Evolutionary conservation across 768 basidiomycete species (phyloP), one percentile per base, ranked within the genome.

Genomic region (Lactifluus rugatus): DNA sequence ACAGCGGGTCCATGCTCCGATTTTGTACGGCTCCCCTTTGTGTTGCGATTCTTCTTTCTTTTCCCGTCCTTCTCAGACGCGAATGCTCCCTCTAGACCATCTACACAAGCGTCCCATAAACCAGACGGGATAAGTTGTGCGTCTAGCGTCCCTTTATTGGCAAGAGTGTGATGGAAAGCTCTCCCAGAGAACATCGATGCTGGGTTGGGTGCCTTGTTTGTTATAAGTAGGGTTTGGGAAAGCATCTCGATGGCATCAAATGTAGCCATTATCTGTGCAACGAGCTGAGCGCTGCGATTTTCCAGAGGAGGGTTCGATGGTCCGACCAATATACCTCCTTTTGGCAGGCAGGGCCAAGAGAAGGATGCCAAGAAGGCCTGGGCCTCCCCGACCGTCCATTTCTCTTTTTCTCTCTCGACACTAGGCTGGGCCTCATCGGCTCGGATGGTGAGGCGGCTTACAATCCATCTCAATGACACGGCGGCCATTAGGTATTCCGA

Each of bases 361-460:
- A 82, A 81, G 32, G 81, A 73, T 0, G 78, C 72, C 44, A 90
- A 74, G 65, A 88, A 75, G 28, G 79, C 80, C 3, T 66, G 73
- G 3, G 80, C 84, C 67, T 92, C 89, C 5, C 69, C 71, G 60
- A 69, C 74, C 0, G 82, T 84, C 89, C 89, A 92, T 25, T 79
- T 74, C 66, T 87, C 87, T 62, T 75, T 76, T 58, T 83, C 79
- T 41, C 81, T 77, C n/a, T 81, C 83, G 64, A 76, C 81, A 60
- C 72, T 81, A 17, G 70, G 66, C 0, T 71, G 71, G 41, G 62
- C 74, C 64, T 81, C 83, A 50, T 74, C 61, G 25, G 81, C 78
- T 17, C 85, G 78, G 8, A 62, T 60, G 55, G 82, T 75, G 45
- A 87, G 69, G 0, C 71, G 76, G 25, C 65, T 72, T 3, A 82